phyloP scores from a whole-genome alignment of 495 filamentous ascomycete species.

The Penicillium chermesinum region DNA sequence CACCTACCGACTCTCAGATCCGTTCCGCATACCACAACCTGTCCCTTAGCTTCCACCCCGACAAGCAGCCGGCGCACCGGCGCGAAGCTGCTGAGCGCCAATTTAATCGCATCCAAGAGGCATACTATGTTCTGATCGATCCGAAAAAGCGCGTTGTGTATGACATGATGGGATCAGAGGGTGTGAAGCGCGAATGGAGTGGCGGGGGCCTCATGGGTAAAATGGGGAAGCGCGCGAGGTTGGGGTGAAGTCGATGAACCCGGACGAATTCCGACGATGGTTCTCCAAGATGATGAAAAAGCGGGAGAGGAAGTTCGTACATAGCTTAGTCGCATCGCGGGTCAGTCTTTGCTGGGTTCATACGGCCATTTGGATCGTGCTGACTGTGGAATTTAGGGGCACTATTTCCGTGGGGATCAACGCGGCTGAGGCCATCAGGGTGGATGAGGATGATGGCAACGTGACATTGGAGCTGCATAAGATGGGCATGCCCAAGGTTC shows the following conservation, averaged over 20 bases:
- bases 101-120: constrained; percentile 45
- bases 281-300: constrained; percentile 44
- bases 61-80: constrained; percentile 49
- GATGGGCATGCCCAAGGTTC: constrained; percentile 9
- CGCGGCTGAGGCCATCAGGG: constrained; percentile 31
- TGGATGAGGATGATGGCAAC: constrained; percentile 27
- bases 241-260: constrained; percentile 40
- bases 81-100: constrained; percentile 43
- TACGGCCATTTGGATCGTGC: background rate
- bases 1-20: constrained; percentile 46
- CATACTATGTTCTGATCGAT: constrained; percentile 53
- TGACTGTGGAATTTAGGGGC: no score
- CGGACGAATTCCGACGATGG: constrained; percentile 47
- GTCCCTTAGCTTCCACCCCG: constrained; percentile 54
- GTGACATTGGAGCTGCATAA: constrained; percentile 27
- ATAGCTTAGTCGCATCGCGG: constrained; percentile 39
- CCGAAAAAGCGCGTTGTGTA: constrained; percentile 52
- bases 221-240: constrained; percentile 30
- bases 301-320: constrained; percentile 36
- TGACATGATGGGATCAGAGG: constrained; percentile 46
- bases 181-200: constrained; percentile 41
- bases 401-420: constrained; percentile 38
- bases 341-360: constrained; percentile 26
- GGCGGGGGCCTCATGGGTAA: constrained; percentile 30
- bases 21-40: constrained; percentile 48